phyloP scores from a whole-genome alignment of 495 filamentous ascomycete genomes.

The Aspergillus sclerotiicarbonarius region DNA sequence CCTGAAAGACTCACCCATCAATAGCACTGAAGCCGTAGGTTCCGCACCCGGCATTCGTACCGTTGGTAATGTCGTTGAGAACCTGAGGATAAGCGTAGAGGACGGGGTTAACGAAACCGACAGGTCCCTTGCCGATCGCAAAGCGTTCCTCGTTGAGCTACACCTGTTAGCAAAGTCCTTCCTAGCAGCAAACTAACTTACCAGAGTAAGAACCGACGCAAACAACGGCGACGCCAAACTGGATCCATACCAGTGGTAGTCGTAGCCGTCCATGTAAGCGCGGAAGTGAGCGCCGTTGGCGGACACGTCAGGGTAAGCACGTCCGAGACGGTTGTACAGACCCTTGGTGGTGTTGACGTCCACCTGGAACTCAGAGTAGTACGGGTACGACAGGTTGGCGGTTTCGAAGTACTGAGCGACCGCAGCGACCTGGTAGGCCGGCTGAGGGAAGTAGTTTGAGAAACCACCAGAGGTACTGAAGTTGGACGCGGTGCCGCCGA shows the following conservation, averaged over 20 bases:
- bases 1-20: slow-evolving; percentile 24
- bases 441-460: slow-evolving; percentile 62
- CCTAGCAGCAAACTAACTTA: too few species aligned
- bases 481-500: slow-evolving; percentile 32
- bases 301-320: slow-evolving; percentile 64
- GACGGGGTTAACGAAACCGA: slow-evolving; percentile 61
- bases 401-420: slow-evolving; percentile 50
- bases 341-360: slow-evolving; percentile 40
- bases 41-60: slow-evolving; percentile 58
- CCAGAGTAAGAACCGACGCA: slow-evolving; percentile 52
- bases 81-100: slow-evolving; percentile 60
- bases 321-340: slow-evolving; percentile 58
- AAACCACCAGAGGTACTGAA: slow-evolving; percentile 65
- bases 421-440: slow-evolving; percentile 54
- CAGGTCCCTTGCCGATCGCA: slow-evolving; percentile 50
- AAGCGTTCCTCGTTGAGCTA: slow-evolving; percentile 62
- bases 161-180: too few species aligned
- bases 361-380: slow-evolving; percentile 26
- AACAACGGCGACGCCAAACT: slow-evolving; percentile 60
- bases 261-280: slow-evolving; percentile 38
- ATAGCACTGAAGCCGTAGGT: slow-evolving; percentile 53
- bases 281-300: slow-evolving; percentile 59
- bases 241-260: slow-evolving; percentile 45
- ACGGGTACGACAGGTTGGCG: slow-evolving; percentile 44
- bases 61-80: slow-evolving; percentile 60